These are phyloP conservation scores for Tolypocladium tropicale DNA, from an alignment of 2,329 filamentous ascomycete genomes.

Conservation along the genomic window DNA sequence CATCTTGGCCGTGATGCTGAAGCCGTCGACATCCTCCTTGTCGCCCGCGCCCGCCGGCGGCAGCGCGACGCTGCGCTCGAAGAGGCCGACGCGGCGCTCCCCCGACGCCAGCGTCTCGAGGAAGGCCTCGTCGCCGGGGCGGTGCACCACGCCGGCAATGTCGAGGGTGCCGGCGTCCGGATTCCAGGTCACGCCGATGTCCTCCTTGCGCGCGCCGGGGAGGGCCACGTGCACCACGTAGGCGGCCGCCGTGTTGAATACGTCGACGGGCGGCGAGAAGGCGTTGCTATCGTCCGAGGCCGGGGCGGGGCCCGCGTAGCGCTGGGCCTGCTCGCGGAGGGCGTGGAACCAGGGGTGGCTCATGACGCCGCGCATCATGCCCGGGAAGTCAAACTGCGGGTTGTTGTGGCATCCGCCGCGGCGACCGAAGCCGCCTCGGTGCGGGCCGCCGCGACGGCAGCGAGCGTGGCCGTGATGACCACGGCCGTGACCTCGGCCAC, in stretches of 20 bases:
- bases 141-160: constrained; percentile 62
- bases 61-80: constrained; percentile 60
- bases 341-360: constrained; percentile 31
- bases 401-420: constrained; percentile 15
- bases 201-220: constrained; percentile 69
- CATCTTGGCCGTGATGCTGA: constrained; percentile 62
- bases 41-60: constrained; percentile 31
- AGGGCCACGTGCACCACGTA: constrained; percentile 68
- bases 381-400: constrained; percentile 26
- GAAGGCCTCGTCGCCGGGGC: constrained; percentile 61
- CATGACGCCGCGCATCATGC: constrained; percentile 27
- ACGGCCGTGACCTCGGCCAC: constrained; percentile 9
- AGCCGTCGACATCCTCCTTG: constrained; percentile 52
- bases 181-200: constrained; percentile 69
- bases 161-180: constrained; percentile 54
- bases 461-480: constrained; percentile 9
- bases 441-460: constrained; percentile 10
- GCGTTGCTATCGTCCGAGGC: constrained; percentile 17
- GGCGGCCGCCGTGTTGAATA: constrained; percentile 57
- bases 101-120: constrained; percentile 51
- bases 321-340: constrained; percentile 27
- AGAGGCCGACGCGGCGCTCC: constrained; percentile 64
- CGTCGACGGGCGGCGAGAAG: constrained; percentile 59
- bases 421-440: constrained; percentile 11
- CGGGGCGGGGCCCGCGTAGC: constrained; percentile 6